Percentiles rank a stretch among this genome's conserved stretches.
These are phyloP conservation scores for Fusarium coicis DNA, from an alignment of 2,329 filamentous ascomycete genomes.

Conservation along the genomic window DNA sequence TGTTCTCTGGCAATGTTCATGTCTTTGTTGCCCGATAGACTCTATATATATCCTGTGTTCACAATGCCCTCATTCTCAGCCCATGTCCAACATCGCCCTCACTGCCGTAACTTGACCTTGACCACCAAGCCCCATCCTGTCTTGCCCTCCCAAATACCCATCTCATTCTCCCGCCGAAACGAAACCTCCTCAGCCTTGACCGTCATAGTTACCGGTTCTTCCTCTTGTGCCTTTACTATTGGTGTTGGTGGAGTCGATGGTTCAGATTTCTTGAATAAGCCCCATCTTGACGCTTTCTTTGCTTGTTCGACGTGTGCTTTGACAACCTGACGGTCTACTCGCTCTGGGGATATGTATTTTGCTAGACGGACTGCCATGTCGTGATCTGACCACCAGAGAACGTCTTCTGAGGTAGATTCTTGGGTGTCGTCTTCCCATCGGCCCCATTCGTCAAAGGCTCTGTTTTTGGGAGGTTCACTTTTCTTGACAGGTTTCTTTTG, in stretches of 20 bases:
- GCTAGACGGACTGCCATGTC: conserved; percentile 58
- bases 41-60: background rate
- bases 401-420: background rate
- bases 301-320: conserved; percentile 47
- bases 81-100: background rate
- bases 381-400: conserved; percentile 61
- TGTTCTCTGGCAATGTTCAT: too few species aligned
- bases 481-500: conserved; percentile 4
- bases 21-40: background rate
- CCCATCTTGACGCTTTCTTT: conserved; percentile 50
- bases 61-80: background rate
- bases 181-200: conserved; percentile 59
- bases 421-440: conserved; percentile 50
- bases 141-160: conserved; percentile 63
- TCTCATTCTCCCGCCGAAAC: conserved; percentile 61
- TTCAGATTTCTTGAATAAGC: conserved; percentile 45
- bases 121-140: conserved; percentile 63
- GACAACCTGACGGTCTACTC: conserved; percentile 44
- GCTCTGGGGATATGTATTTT: conserved; percentile 54
- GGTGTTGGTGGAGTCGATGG: conserved; percentile 20
- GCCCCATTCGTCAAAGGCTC: conserved; percentile 59
- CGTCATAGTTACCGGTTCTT: conserved; percentile 52
- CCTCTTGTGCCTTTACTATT: background rate
- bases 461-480: background rate
- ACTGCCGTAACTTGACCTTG: conserved; percentile 46